Percentiles rank a stretch among this genome's conserved stretches.
Evolutionary conservation across 768 basidiomycete genomes (phyloP).

Genomic region (Mycena capillaripes): DNA sequence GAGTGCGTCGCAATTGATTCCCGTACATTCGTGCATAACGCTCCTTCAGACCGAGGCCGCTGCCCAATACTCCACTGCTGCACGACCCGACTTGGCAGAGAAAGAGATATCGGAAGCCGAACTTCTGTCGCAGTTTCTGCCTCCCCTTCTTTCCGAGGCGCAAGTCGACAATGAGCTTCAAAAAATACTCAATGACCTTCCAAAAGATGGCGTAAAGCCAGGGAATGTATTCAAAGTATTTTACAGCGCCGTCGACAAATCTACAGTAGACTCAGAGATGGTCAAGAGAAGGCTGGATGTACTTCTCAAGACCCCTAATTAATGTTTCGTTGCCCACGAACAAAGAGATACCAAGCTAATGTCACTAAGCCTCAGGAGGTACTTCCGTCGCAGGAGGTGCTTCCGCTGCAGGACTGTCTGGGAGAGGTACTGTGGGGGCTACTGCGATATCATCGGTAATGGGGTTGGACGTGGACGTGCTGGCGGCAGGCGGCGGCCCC

Average conservation of each 20-base stretch:
- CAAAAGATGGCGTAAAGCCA: conserved; percentile 47
- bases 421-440: conserved; percentile 18
- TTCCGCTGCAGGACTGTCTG: conserved; percentile 24
- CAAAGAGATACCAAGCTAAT: not conserved
- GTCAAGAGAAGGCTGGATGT: conserved; percentile 67
- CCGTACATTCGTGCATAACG: not conserved
- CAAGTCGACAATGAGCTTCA: conserved; percentile 68
- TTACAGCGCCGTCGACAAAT: conserved; percentile 72
- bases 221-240: conserved; percentile 75
- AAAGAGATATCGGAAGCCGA: conserved; percentile 72
- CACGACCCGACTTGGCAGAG: conserved; percentile 75
- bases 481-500: conserved; percentile 3
- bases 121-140: conserved; percentile 68
- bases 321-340: conserved; percentile 8
- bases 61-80: conserved; percentile 65
- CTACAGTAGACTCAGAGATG: conserved; percentile 66
- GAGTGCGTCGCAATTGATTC: conserved; percentile 60
- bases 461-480: not conserved
- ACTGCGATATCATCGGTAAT: conserved; percentile 6
- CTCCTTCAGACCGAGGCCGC: conserved; percentile 69
- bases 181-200: conserved; percentile 53
- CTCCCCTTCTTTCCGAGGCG: conserved; percentile 68
- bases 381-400: too few relatives aligned
- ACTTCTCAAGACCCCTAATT: conserved; percentile 43
- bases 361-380: conserved; percentile 3